phyloP scores from a whole-genome alignment of 768 basidiomycete genomes.

The Trametes cubensis region DNA sequence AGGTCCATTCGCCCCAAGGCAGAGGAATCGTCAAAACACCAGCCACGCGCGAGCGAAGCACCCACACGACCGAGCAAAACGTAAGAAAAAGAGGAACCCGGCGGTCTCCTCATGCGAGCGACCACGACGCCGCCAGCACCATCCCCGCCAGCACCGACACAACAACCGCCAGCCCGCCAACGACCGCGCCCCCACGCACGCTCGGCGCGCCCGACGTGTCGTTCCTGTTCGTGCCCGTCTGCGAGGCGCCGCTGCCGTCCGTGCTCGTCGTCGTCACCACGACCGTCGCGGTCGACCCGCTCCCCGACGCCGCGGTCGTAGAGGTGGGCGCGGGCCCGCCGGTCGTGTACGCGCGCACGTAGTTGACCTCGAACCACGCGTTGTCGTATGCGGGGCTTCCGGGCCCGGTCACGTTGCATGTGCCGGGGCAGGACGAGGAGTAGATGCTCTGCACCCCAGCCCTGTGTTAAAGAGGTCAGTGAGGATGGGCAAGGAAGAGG shows the following conservation, averaged over 20 bases:
- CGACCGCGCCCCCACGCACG: background rate
- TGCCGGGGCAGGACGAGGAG: constrained; percentile 31
- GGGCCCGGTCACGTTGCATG: constrained; percentile 51
- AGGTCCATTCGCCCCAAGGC: background rate
- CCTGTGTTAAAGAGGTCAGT: constrained; percentile 35
- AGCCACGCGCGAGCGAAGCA: background rate
- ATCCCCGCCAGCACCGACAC: constrained; percentile 1
- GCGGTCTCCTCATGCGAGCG: background rate
- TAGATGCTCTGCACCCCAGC: constrained; percentile 52
- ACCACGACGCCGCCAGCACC: constrained; percentile 6
- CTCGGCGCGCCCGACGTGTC: constrained; percentile 1
- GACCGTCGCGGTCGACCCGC: constrained; percentile 2
- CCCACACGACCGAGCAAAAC: background rate
- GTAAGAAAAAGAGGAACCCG: background rate
- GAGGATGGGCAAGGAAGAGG: too few relatives aligned
- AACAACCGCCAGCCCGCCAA: background rate
- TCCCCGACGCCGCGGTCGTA: constrained; percentile 11
- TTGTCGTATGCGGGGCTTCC: constrained; percentile 57
- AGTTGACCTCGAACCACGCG: constrained; percentile 70
- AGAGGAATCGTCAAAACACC: background rate
- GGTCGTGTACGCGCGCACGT: constrained; percentile 61
- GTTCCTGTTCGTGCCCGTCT: background rate
- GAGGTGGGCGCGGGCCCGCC: constrained; percentile 26
- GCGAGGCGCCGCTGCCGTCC: background rate
- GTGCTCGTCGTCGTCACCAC: constrained; percentile 4